Evolutionary conservation across 2,329 filamentous ascomycete genomes (phyloP).

Genomic region (Cercospora sesami): DNA sequence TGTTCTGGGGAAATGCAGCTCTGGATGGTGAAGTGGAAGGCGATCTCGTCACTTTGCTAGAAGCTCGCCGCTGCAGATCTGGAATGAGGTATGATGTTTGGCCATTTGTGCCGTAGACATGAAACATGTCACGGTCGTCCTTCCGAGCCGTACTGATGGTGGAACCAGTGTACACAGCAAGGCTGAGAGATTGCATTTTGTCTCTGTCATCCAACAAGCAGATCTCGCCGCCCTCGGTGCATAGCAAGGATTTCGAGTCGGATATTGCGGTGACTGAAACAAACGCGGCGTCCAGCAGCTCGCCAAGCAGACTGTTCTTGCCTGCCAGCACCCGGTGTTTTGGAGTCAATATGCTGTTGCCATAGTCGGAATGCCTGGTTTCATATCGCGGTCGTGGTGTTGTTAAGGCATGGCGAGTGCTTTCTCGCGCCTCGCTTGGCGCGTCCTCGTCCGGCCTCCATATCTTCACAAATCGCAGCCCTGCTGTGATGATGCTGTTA

Average conservation of each 20-base stretch:
- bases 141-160: conserved; percentile 66
- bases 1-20: neutral
- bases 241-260: conserved; percentile 73
- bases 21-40: conserved; percentile 27
- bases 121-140: conserved; percentile 57
- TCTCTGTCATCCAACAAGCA: conserved; percentile 79
- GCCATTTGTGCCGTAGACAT: conserved; percentile 69
- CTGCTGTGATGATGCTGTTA: conserved; percentile 77
- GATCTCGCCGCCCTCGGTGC: conserved; percentile 85
- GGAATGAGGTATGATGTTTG: conserved; percentile 48
- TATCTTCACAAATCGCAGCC: conserved; percentile 87
- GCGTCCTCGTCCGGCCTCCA: conserved; percentile 76
- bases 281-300: conserved; percentile 80
- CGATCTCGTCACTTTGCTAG: conserved; percentile 21
- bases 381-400: conserved; percentile 40
- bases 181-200: conserved; percentile 68
- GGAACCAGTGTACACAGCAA: conserved; percentile 67
- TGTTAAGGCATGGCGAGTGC: conserved; percentile 23
- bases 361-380: conserved; percentile 33
- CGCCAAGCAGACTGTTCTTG: conserved; percentile 81
- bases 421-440: conserved; percentile 22
- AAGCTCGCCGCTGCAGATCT: conserved; percentile 39
- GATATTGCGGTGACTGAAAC: conserved; percentile 73
- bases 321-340: conserved; percentile 73
- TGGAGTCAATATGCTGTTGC: conserved; percentile 42